These are phyloP conservation scores for Ascosphaera apis DNA, from an alignment of 2,329 filamentous ascomycete species.

Conservation along the genomic window DNA sequence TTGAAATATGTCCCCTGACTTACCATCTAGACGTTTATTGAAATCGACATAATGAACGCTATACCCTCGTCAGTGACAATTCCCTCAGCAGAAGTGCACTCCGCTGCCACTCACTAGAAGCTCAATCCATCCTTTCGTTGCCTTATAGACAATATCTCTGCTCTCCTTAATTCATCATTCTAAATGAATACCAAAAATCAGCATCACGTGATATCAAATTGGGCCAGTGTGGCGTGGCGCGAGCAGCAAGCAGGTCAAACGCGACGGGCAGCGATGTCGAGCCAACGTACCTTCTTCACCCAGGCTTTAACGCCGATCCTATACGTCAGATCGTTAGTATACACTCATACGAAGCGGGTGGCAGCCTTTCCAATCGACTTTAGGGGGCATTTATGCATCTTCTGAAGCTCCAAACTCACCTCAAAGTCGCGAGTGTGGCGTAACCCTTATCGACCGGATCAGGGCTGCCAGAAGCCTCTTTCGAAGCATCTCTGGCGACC, in stretches of 20 bases:
- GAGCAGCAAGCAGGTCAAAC: no score
- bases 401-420: slow-evolving; percentile 27
- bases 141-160: slow-evolving; percentile 87
- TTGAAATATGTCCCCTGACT: no score
- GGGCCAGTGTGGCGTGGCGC: slow-evolving; percentile 12
- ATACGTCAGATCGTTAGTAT: slow-evolving; percentile 2
- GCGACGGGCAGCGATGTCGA: slow-evolving; percentile 4
- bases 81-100: slow-evolving; percentile 3
- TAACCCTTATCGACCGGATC: slow-evolving; percentile 49
- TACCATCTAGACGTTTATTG: slow-evolving; percentile 57
- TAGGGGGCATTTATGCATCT: not conserved
- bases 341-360: not conserved
- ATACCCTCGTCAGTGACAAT: slow-evolving; percentile 4
- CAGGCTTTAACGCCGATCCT: slow-evolving; percentile 45
- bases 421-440: slow-evolving; percentile 64
- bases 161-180: slow-evolving; percentile 68
- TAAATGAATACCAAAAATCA: slow-evolving; percentile 9
- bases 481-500: slow-evolving; percentile 31
- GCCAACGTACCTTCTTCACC: slow-evolving; percentile 41
- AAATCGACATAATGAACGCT: slow-evolving; percentile 91
- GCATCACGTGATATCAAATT: slow-evolving; percentile 6
- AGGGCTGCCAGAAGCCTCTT: slow-evolving; percentile 30
- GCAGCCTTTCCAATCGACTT: slow-evolving; percentile 3
- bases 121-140: slow-evolving; percentile 70
- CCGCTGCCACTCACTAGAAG: slow-evolving; percentile 39